A percentile compares a stretch with the other conserved stretches of the same genome.
Evolutionary conservation across 495 filamentous ascomycete genomes (phyloP).

Genomic region (Cercophora newfieldiana): DNA sequence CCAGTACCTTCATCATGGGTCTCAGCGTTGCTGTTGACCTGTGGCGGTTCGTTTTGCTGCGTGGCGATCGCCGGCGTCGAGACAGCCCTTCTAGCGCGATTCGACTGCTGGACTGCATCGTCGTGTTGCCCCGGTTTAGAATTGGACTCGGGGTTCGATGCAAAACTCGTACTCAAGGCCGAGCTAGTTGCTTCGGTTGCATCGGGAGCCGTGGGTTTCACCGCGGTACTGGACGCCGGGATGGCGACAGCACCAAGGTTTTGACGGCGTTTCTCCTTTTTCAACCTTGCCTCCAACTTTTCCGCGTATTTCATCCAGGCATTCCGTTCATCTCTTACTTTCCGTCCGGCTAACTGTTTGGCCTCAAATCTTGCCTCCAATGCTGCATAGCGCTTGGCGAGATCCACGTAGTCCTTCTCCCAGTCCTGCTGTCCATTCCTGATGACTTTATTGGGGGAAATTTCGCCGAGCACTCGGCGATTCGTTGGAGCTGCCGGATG

Average conservation of each 20-base stretch:
- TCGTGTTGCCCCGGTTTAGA: not conserved
- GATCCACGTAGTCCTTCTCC: slow-evolving; percentile 27
- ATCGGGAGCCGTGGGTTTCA: not conserved
- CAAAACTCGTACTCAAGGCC: slow-evolving; percentile 10
- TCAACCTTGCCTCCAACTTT: slow-evolving; percentile 23
- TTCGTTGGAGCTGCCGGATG: not conserved
- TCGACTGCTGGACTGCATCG: not conserved
- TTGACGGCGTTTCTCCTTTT: slow-evolving; percentile 27
- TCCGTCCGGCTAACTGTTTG: slow-evolving; percentile 7
- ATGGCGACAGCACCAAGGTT: not conserved
- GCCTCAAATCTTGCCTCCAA: slow-evolving; percentile 27
- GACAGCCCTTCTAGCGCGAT: slow-evolving; percentile 2
- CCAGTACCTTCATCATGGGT: not conserved
- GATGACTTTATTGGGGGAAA: slow-evolving; percentile 24
- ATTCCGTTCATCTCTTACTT: slow-evolving; percentile 19
- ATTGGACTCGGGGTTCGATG: slow-evolving; percentile 18
- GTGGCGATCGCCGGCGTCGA: not conserved
- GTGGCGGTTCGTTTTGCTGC: not conserved
- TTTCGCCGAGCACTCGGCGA: slow-evolving; percentile 21
- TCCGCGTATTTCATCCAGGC: slow-evolving; percentile 36
- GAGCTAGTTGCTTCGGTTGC: not conserved
- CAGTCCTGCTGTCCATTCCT: slow-evolving; percentile 2
- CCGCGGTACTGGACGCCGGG: not conserved
- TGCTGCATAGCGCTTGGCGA: slow-evolving; percentile 27
- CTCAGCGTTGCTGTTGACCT: not conserved